A percentile compares a stretch with the other conserved stretches of the same genome.
Evolutionary conservation across 768 basidiomycete species (phyloP).

Genomic region (Russula lepida): DNA sequence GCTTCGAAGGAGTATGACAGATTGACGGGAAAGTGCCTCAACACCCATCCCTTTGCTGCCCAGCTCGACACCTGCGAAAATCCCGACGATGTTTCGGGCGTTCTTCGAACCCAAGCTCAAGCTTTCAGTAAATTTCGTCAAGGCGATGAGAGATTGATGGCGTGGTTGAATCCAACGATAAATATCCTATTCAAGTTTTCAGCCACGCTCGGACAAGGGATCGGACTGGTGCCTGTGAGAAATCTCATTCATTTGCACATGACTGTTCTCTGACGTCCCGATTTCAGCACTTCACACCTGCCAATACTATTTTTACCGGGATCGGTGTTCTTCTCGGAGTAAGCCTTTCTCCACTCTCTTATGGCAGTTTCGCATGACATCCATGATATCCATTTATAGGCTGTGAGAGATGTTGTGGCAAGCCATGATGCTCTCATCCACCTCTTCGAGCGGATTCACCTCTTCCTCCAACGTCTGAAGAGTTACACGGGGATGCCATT

Average conservation of each 20-base stretch:
- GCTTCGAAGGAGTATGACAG: neutral
- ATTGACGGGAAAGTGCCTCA: neutral
- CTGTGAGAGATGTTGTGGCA: too few species aligned
- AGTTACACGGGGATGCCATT: too few species aligned
- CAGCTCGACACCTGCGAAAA: neutral
- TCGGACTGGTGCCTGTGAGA: neutral
- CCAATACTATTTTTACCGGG: neutral
- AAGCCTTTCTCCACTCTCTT: neutral
- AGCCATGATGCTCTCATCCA: too few species aligned
- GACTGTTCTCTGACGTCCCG: neutral
- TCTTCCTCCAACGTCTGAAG: too few species aligned
- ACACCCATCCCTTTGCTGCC: neutral
- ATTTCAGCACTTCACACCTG: neutral
- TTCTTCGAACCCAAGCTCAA: neutral
- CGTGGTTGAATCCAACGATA: neutral
- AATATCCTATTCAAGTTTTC: neutral
- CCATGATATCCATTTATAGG: too few species aligned
- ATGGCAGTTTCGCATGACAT: neutral
- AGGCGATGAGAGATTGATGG: neutral
- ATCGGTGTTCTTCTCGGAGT: neutral
- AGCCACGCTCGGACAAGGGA: neutral
- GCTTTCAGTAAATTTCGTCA: neutral
- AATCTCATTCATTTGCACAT: neutral
- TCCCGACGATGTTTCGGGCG: neutral
- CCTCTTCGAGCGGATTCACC: too few species aligned